Evolutionary conservation across 1,284 basidiomycete species (phyloP), one percentile per base, ranked within the genome.

Genomic region (Pterulicium gracile): DNA sequence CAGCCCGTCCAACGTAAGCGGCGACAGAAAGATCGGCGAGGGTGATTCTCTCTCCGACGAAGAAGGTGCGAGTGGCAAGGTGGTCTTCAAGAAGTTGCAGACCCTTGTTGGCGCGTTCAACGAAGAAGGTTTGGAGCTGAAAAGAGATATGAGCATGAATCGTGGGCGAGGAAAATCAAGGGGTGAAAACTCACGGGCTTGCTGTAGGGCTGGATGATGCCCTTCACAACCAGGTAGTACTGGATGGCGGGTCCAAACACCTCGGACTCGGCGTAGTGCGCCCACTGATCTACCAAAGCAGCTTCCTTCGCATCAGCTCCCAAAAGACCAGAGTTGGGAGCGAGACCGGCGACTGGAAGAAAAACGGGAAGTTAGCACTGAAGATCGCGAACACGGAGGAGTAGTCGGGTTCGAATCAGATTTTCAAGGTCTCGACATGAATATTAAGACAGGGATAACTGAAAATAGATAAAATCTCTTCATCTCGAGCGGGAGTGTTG

Each of bases 21-120:
- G 84, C 89, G 54, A 91, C 55, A 56, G 69, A 66, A 65, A 98
- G 66, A 61, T 98, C 95, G 54, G 93, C 95, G 46, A 95, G 75
- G 50, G 93, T 91, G 73, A 98, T 83, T 57, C 94, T 89, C 65
- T 98, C 90, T 58, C 84, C 85, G 48, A 93, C 92, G 57, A 97
- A 77, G 79, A 84, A 98, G 47, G 95, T 98, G 60, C 79, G 80
- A 51, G 77, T 73, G 49, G 75, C 64, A 58, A 98, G 80, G 68
- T 88, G 74, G 44, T 70, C 64, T 60, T 98, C 79, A 52, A 98
- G 72, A 19, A 17, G 10, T 12, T 23, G 14, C 19, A 43, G 17
- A 13, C 5, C 20, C 20, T 17, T 43, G 23, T 21, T 7, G 19
- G 4, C 14, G 19, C 23, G 19, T 21, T 43, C 42, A 22, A 22